phyloP scores from a whole-genome alignment of 306 rosid species.

The Luffa acutangula region DNA sequence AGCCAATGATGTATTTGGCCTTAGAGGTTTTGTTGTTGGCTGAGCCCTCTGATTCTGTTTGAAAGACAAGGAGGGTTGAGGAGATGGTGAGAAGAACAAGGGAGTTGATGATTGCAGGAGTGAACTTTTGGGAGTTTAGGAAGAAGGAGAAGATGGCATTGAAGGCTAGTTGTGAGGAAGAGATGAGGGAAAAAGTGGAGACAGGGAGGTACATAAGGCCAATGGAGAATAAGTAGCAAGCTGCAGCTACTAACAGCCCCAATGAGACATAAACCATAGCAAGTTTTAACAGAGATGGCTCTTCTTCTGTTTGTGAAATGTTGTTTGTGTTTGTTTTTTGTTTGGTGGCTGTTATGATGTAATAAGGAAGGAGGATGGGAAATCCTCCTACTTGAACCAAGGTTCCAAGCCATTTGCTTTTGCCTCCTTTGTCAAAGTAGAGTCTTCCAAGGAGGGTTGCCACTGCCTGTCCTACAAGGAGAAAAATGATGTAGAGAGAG shows the following conservation, averaged over 20 bases:
- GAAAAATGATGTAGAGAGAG: background rate
- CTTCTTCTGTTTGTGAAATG: background rate
- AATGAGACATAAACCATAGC: conserved; percentile 19
- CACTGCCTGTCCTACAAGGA: conserved; percentile 24
- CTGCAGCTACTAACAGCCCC: conserved; percentile 25
- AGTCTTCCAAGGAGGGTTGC: conserved; percentile 31
- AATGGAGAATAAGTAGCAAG: conserved; percentile 22
- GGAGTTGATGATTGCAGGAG: conserved; percentile 35
- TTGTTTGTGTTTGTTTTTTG: background rate
- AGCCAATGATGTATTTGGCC: conserved; percentile 29
- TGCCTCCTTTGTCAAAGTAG: conserved; percentile 35
- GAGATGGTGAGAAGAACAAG: conserved; percentile 41
- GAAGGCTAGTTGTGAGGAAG: conserved; percentile 40
- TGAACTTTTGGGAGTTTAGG: conserved; percentile 37
- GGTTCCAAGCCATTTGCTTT: conserved; percentile 35
- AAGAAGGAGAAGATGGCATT: conserved; percentile 46
- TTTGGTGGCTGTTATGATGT: conserved; percentile 7
- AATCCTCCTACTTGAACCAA: conserved; percentile 26
- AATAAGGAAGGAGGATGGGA: conserved; percentile 28
- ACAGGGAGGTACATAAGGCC: conserved; percentile 43
- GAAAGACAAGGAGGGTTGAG: conserved; percentile 35
- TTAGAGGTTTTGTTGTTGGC: conserved; percentile 9
- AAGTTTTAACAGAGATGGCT: conserved; percentile 7
- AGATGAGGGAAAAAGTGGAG: conserved; percentile 40
- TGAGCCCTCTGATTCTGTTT: conserved; percentile 11